Conservation (phyloP, 163 green algal species). For the Coccomyxa subellipsoidea region DNA sequence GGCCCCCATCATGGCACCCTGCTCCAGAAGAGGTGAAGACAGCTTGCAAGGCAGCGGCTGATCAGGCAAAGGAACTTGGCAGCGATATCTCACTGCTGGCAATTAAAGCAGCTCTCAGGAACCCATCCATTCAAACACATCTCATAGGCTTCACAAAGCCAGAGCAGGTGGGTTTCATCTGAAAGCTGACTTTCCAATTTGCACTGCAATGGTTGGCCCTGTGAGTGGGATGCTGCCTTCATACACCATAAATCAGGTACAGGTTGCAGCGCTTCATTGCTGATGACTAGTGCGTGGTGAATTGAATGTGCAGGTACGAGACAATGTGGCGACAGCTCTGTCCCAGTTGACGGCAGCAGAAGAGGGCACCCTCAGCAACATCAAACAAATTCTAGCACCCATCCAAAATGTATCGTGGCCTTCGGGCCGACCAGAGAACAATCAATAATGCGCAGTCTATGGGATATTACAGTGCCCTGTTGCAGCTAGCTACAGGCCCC, state of each 20-base stretch:
- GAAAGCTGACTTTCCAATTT: too few relatives aligned
- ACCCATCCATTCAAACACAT: conserved; percentile 52
- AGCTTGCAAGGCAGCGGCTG: conserved; percentile 33
- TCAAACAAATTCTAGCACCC: conserved; percentile 60
- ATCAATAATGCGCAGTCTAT: neutral
- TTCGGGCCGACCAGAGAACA: conserved; percentile 74
- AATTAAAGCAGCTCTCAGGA: conserved; percentile 50
- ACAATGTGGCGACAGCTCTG: neutral
- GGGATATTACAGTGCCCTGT: too few relatives aligned
- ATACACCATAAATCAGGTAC: too few relatives aligned
- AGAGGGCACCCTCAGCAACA: conserved; percentile 43
- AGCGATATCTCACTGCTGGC: conserved; percentile 62
- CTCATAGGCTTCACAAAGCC: conserved; percentile 16
- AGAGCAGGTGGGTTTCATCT: neutral
- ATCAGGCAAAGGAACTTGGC: conserved; percentile 30
- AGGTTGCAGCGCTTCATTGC: neutral
- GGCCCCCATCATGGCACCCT: conserved; percentile 83
- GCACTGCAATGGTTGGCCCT: too few relatives aligned
- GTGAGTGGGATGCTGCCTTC: too few relatives aligned
- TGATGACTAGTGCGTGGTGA: neutral
- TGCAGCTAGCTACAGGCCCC: too few relatives aligned
- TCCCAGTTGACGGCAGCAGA: conserved; percentile 24
- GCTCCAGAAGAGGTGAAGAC: conserved; percentile 63
- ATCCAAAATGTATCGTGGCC: conserved; percentile 72
- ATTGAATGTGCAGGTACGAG: conserved; percentile 42